These are phyloP conservation scores for Lasiodiplodia hormozganensis DNA, from an alignment of 2,329 filamentous ascomycete genomes.

Conservation along the genomic window DNA sequence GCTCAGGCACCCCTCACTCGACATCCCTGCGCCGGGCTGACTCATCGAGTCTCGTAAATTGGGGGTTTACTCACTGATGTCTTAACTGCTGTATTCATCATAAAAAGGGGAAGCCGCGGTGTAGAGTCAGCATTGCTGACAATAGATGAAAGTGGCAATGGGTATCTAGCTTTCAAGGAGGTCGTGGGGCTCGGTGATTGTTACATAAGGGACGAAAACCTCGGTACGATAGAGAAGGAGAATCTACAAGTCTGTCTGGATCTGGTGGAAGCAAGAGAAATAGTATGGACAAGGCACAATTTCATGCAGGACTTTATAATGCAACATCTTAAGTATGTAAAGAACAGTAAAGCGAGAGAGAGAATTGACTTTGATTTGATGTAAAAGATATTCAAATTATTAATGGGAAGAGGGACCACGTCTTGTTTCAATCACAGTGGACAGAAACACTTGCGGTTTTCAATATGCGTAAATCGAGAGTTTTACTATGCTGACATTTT, in stretches of 20 bases:
- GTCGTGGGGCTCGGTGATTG: not conserved
- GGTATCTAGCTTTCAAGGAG: not conserved
- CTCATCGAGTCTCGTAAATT: not conserved
- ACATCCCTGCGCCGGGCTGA: not conserved
- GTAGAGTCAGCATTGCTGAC: not conserved
- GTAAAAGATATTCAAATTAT: not conserved
- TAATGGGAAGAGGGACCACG: not conserved
- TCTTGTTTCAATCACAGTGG: not conserved
- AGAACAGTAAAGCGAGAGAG: not conserved
- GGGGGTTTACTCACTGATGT: slow-evolving; percentile 1
- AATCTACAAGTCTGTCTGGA: not conserved
- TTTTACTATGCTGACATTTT: not conserved
- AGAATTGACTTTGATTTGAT: not conserved
- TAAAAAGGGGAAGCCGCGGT: not conserved
- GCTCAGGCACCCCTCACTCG: not conserved
- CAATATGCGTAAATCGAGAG: not conserved
- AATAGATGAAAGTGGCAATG: not conserved
- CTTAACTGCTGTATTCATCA: not conserved
- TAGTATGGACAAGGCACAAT: not conserved
- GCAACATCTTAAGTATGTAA: not conserved
- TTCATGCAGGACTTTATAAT: not conserved
- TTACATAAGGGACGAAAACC: not conserved
- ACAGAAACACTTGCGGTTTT: not conserved
- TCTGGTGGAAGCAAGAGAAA: not conserved
- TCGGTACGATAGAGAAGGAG: not conserved